Base-by-base conservation (phyloP, 352 stramenopile genomes). In the Globisporangium takayamanum region DNA sequence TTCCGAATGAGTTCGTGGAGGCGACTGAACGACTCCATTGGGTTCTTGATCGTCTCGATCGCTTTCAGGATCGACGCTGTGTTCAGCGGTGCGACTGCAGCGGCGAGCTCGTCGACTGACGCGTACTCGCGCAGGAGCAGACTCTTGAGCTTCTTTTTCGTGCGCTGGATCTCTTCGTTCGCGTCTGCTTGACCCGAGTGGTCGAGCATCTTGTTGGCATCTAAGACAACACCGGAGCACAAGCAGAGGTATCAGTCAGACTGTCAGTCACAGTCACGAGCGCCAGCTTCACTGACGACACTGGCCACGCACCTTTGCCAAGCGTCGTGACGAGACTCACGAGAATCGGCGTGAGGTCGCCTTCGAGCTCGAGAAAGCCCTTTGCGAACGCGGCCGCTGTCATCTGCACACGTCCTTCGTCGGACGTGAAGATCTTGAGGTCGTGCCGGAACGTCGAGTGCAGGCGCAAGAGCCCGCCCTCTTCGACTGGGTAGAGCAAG, bases 391-490 rank as follows among this genome's bases (percentile, higher is more conserved):
- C 96, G n/a, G 98, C 97, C 0, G 97, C 98, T 22, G 97, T 99
- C 76, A 99, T 99, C 79, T 99, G 98, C 36, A 99, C 97, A 22
- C 98, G 80, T 1, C 98, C 97, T 88, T 99, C 98, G 67, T 99
- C 97, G 5, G 86, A 98, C 8, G 97, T 99, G 69, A 99, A 99
- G 60, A 99, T 99, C 72, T 99, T 99, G 33, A 99, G 78, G 69
- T 99, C 97, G 78, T 99, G 98, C 5, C 98, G 91, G 70, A 99
- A 99, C 0, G 97, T 99, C 45, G 96, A 98, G 80, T 99, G 98
- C 39, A 99, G 80, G 25, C 97, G 90, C 52, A 99, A 78, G 59
- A 99, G 88, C 3, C 97, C 97, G 25, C 95, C 85, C 68, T 94
- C 84, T 68, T 97, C 88, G 28, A 91, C 80, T 33, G 88, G 89